Conservation (phyloP, 495 filamentous ascomycete genomes). For the Articulospora tetracladia region DNA sequence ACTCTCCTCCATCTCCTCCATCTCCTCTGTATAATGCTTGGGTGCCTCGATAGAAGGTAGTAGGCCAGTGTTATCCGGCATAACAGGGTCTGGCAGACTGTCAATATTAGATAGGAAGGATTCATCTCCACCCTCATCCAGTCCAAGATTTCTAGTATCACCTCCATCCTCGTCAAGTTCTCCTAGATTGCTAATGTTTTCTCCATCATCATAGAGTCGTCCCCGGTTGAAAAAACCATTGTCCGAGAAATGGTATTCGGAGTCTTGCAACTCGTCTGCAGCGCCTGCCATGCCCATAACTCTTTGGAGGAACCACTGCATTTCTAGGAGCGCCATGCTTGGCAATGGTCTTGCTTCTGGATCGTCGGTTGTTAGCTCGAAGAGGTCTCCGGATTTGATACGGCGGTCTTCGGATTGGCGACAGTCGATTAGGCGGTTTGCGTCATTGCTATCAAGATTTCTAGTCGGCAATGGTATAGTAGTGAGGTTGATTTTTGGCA, state of each 20-base stretch:
- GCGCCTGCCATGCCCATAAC: constrained; percentile 21
- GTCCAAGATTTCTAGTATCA: background rate
- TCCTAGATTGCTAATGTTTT: background rate
- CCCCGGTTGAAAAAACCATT: constrained; percentile 1
- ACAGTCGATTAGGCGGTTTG: background rate
- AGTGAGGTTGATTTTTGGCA: too few species aligned
- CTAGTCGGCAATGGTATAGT: too few species aligned
- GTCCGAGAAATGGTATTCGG: constrained; percentile 5
- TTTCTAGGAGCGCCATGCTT: constrained; percentile 18
- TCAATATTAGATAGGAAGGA: background rate
- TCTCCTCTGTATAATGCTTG: background rate
- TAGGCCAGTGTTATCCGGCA: background rate
- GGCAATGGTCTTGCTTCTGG: constrained; percentile 19
- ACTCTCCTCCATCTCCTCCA: background rate
- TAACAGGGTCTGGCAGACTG: background rate
- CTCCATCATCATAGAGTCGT: constrained; percentile 1
- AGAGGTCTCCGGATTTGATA: constrained; percentile 13
- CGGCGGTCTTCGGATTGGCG: background rate
- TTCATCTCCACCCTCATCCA: background rate
- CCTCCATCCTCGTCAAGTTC: constrained; percentile 36
- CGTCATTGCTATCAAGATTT: background rate
- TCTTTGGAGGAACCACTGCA: constrained; percentile 25
- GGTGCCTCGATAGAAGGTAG: background rate
- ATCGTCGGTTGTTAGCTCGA: constrained; percentile 21
- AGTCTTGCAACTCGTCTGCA: constrained; percentile 11